A percentile compares a stretch with the other conserved stretches of the same genome.
These are phyloP conservation scores for Rhodomyrtus psidioides DNA, from an alignment of 441 rosid species.

Conservation along the genomic window DNA sequence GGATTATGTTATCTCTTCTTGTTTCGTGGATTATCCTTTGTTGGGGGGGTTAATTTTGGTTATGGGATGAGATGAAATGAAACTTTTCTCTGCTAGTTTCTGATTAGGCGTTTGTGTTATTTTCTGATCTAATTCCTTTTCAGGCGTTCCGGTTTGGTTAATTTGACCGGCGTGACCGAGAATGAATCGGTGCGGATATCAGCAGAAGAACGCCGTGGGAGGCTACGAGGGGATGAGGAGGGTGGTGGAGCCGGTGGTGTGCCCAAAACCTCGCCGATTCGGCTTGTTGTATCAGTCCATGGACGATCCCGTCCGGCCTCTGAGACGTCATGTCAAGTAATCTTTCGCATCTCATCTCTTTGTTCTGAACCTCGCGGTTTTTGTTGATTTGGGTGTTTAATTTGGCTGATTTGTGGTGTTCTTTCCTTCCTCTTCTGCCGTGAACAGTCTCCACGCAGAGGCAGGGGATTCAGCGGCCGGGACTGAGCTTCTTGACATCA, in stretches of 20 bases:
- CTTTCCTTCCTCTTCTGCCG: not conserved
- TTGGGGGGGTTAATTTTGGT: not conserved
- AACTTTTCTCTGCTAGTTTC: not conserved
- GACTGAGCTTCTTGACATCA: slow-evolving; percentile 12
- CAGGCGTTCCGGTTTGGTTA: not conserved
- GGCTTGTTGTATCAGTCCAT: slow-evolving; percentile 28
- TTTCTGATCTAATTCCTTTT: not conserved
- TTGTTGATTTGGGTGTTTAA: not conserved
- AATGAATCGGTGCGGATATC: slow-evolving; percentile 22
- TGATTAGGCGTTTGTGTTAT: not conserved
- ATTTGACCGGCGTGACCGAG: not conserved
- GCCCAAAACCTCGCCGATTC: slow-evolving; percentile 55
- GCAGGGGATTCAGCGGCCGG: slow-evolving; percentile 4
- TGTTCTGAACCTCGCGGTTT: not conserved
- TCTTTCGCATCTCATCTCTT: not conserved
- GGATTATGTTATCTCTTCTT: not conserved
- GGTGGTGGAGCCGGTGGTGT: slow-evolving; percentile 33
- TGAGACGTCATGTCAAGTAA: slow-evolving; percentile 4
- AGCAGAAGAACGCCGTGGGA: slow-evolving; percentile 29
- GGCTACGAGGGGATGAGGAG: slow-evolving; percentile 29
- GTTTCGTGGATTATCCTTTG: not conserved
- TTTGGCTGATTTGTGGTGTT: not conserved
- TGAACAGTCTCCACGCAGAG: not conserved
- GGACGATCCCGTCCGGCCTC: slow-evolving; percentile 14
- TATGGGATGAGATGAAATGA: not conserved